Conservation (phyloP, 1,284 basidiomycete genomes). For the Sporisorium graminicola region DNA sequence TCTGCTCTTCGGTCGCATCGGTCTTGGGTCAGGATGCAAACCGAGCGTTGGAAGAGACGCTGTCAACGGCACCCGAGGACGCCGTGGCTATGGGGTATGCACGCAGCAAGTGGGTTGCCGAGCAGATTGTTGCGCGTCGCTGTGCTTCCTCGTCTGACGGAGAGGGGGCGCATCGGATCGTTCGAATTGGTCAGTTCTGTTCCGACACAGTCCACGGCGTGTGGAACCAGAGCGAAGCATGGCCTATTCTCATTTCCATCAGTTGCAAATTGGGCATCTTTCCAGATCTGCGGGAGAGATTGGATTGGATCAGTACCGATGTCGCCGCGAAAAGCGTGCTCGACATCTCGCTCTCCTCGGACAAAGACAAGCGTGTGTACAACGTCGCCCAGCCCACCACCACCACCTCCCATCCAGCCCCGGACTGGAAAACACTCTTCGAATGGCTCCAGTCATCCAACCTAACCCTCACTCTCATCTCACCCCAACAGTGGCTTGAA, state of each 20-base stretch:
- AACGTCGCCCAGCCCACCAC: conserved; percentile 38
- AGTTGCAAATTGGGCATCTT: conserved; percentile 72
- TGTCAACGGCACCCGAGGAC: conserved; percentile 5
- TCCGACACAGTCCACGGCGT: conserved; percentile 74
- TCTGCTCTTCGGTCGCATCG: conserved; percentile 72
- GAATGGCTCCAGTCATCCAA: conserved; percentile 76
- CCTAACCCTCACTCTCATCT: conserved; percentile 80
- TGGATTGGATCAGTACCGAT: conserved; percentile 77
- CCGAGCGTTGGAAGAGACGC: background rate
- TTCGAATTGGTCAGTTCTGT: conserved; percentile 73
- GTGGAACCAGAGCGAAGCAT: conserved; percentile 77
- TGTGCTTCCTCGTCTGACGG: too few species aligned
- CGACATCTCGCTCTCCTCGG: conserved; percentile 71
- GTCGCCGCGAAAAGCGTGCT: conserved; percentile 74
- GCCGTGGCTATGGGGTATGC: conserved; percentile 47
- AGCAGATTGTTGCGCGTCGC: conserved; percentile 72
- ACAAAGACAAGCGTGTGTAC: conserved; percentile 2
- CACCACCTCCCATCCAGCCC: background rate
- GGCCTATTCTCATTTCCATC: conserved; percentile 71
- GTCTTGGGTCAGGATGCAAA: conserved; percentile 73
- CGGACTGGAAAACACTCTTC: conserved; percentile 73
- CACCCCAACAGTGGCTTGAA: conserved; percentile 75
- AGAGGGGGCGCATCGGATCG: conserved; percentile 5
- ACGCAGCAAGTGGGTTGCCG: conserved; percentile 75
- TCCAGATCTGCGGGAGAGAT: conserved; percentile 70